Percentiles rank a stretch among this genome's conserved stretches.
Conservation (phyloP, 2,329 filamentous ascomycete species). For the Monosporascus sp. region DNA sequence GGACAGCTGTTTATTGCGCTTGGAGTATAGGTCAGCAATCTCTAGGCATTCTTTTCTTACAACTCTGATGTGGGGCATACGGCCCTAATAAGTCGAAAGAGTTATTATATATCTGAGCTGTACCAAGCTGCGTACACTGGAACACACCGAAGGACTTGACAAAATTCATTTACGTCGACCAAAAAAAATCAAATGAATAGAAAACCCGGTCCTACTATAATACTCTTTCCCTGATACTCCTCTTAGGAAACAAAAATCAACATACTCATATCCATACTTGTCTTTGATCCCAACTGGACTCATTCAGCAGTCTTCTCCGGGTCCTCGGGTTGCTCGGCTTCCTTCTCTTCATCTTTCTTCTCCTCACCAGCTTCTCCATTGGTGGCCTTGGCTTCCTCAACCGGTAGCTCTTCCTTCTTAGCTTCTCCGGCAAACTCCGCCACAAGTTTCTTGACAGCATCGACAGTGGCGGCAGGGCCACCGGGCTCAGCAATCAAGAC, state of each 20-base stretch:
- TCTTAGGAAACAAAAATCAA: neutral
- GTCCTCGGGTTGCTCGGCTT: conserved; percentile 11
- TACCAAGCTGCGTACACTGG: too few relatives aligned
- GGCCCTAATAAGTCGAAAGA: too few relatives aligned
- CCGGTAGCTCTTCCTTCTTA: conserved; percentile 16
- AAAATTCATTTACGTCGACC: too few relatives aligned
- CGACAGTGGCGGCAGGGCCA: conserved; percentile 70
- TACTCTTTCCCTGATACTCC: too few relatives aligned
- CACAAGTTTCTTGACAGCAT: conserved; percentile 69
- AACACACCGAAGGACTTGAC: too few relatives aligned
- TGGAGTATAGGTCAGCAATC: too few relatives aligned
- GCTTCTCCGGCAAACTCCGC: conserved; percentile 31
- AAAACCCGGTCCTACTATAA: too few relatives aligned
- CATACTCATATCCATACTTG: neutral
- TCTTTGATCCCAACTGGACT: neutral
- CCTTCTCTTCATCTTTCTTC: conserved; percentile 39
- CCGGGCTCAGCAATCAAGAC: conserved; percentile 71
- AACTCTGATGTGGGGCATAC: too few relatives aligned
- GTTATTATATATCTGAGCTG: too few relatives aligned
- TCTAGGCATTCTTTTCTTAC: too few relatives aligned
- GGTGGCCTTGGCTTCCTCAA: conserved; percentile 15
- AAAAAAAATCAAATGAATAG: too few relatives aligned
- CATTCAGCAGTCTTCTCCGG: conserved; percentile 2
- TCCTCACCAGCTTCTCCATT: conserved; percentile 29
- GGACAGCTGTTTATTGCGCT: too few relatives aligned